Base-by-base conservation (phyloP, 2,329 filamentous ascomycete species). In the Penicillium freii region DNA sequence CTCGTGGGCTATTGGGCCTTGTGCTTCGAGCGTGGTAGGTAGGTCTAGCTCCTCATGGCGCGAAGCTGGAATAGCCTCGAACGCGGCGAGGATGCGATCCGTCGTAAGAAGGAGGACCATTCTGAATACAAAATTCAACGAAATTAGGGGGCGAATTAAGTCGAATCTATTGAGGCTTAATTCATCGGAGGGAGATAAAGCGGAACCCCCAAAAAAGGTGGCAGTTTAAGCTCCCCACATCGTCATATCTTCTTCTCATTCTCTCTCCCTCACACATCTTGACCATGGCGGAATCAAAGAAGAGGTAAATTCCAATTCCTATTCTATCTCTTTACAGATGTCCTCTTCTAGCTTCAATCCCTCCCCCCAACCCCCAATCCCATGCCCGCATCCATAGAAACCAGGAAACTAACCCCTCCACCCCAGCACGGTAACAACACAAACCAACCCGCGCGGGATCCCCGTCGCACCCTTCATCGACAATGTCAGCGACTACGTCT, bases 401-500 rank as follows among this genome's bases (percentile, higher is more conserved):
- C 25, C 5, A 13, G 54, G 54, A 51, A 59, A 57, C 58, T 62
- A 53, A 64, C 65, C 62, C 62, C 62, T 62, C 65, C 25, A 34
- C 19, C 40, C 40, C 51, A 66, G 62, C 60, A 58, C 65, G 62
- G 62, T 63, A 62, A 71, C 58, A 54, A 59, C 68, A 27, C 58
- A 70, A 64, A 76, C 76, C 49, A 79, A 79, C 62, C 72, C 77
- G 44, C 77, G 77, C 60, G 77, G 78, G 31, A 80, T 79, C 60
- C 77, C 77, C 58, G 67, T 71, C 25, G 78, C 77, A 40, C 77
- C 78, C 45, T 80, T 79, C 66, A 71, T 80, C 70, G 74, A 77
- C 68, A 72, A 78, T 71, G 77, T 80, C 40, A 63, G 66, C 61
- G 77, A 79, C 66, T 80, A 80, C 59, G 77, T 80, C 62, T 74